Evolutionary conservation across 1,284 basidiomycete species (phyloP).

Genomic region (Dichomitus squalens): DNA sequence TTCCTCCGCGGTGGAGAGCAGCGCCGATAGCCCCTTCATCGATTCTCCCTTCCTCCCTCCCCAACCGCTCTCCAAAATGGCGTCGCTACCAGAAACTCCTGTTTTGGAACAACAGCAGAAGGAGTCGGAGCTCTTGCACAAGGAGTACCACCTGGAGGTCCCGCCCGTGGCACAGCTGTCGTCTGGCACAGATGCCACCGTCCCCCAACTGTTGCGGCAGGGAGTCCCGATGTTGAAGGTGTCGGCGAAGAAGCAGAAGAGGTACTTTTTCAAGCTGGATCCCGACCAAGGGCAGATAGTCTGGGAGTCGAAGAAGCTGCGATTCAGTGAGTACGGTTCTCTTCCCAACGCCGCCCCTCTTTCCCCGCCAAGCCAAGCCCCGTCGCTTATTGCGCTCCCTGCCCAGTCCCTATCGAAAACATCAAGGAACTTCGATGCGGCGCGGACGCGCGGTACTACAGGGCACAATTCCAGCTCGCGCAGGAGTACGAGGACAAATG

Average conservation of each 20-base stretch:
- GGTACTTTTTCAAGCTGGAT: constrained; percentile 75
- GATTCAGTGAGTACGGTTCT: constrained; percentile 60
- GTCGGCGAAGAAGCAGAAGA: constrained; percentile 82
- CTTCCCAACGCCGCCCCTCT: background rate
- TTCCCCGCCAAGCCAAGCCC: background rate
- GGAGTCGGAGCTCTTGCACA: background rate
- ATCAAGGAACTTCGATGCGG: constrained; percentile 92
- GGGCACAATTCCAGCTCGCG: constrained; percentile 73
- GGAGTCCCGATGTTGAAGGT: constrained; percentile 88
- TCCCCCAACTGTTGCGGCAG: constrained; percentile 55
- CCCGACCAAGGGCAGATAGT: constrained; percentile 80
- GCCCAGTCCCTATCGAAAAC: constrained; percentile 81
- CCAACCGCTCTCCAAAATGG: constrained; percentile 12
- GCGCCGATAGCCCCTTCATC: constrained; percentile 1
- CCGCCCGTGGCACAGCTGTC: constrained; percentile 24
- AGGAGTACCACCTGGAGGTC: background rate
- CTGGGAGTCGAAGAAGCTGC: constrained; percentile 82
- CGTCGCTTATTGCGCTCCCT: background rate
- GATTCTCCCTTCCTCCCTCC: constrained; percentile 5
- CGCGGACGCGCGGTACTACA: constrained; percentile 75
- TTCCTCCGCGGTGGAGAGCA: constrained; percentile 4
- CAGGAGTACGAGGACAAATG: constrained; percentile 66
- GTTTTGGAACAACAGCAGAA: background rate
- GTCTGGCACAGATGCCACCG: constrained; percentile 39
- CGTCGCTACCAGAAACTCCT: constrained; percentile 14